phyloP scores from a whole-genome alignment of 768 basidiomycete species.

The Xerocomellus chrysenteron region DNA sequence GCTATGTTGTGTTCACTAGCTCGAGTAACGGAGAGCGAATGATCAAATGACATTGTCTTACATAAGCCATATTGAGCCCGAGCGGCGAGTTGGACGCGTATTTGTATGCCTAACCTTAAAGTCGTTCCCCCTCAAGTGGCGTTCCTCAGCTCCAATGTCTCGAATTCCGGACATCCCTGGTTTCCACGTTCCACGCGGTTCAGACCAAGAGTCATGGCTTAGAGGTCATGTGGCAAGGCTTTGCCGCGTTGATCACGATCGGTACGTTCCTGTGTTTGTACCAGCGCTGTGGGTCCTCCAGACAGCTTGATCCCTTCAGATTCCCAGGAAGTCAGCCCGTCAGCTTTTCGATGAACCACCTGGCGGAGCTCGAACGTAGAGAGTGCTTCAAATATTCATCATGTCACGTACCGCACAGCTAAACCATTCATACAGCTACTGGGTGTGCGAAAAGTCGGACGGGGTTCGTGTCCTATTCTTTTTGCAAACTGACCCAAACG shows the following conservation, averaged over 20 bases:
- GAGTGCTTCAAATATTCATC: constrained; percentile 51
- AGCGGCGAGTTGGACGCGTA: not conserved
- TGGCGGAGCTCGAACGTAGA: constrained; percentile 74
- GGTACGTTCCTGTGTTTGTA: constrained; percentile 40
- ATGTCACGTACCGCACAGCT: constrained; percentile 3
- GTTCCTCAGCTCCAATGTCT: constrained; percentile 37
- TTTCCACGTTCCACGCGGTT: constrained; percentile 47
- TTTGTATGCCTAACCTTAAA: not conserved
- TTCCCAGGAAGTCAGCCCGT: constrained; percentile 98
- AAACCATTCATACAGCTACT: constrained; percentile 61
- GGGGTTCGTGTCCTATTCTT: constrained; percentile 89
- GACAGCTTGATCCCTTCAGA: constrained; percentile 37
- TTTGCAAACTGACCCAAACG: constrained; percentile 56
- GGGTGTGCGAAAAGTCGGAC: constrained; percentile 99
- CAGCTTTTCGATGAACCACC: constrained; percentile 72
- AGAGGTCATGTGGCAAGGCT: constrained; percentile 59
- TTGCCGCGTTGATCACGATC: constrained; percentile 63
- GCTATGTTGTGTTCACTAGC: constrained; percentile 11
- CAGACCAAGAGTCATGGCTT: constrained; percentile 66
- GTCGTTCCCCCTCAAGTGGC: no score
- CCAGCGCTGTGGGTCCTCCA: not conserved
- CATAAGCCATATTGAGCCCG: constrained; percentile 15
- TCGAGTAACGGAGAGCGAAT: constrained; percentile 1
- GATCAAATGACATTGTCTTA: constrained; percentile 9
- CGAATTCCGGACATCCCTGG: constrained; percentile 75